Conservation (phyloP, 345 rosid genomes). For the Firmiana major region DNA sequence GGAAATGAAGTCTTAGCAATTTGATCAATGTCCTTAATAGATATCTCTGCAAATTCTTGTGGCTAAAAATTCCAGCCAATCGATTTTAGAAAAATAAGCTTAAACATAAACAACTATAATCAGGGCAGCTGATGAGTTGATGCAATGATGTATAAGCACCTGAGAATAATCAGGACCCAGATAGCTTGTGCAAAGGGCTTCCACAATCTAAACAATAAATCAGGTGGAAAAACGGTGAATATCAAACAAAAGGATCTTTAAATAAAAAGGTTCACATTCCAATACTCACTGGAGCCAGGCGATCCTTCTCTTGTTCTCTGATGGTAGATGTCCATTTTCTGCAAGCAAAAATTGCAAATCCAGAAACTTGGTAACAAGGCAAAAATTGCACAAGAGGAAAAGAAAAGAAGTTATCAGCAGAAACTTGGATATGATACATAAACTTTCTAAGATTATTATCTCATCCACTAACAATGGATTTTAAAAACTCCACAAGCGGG, state of each 20-base stretch:
- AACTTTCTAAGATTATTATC: too few relatives aligned
- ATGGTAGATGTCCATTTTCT: conserved; percentile 86
- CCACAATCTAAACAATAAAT: conserved; percentile 58
- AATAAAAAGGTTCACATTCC: conserved; percentile 16
- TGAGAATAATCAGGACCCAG: conserved; percentile 89
- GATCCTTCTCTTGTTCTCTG: conserved; percentile 83
- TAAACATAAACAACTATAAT: conserved; percentile 8
- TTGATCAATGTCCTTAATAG: conserved; percentile 76
- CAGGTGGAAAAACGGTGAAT: conserved; percentile 8
- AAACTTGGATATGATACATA: background rate
- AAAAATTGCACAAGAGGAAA: background rate
- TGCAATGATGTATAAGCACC: conserved; percentile 37
- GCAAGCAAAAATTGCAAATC: conserved; percentile 25
- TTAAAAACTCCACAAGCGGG: too few relatives aligned
- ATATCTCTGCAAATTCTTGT: conserved; percentile 63
- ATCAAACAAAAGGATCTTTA: conserved; percentile 1
- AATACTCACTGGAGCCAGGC: conserved; percentile 74
- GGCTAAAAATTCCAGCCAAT: conserved; percentile 45
- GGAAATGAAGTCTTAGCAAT: conserved; percentile 81
- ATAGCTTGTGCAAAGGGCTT: conserved; percentile 69
- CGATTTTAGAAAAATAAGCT: conserved; percentile 3
- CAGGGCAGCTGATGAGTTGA: background rate
- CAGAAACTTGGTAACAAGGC: conserved; percentile 7
- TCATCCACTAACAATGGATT: too few relatives aligned
- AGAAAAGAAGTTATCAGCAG: background rate